phyloP scores from a whole-genome alignment of 2,329 filamentous ascomycete species.

The Xylariaceae sp. region DNA sequence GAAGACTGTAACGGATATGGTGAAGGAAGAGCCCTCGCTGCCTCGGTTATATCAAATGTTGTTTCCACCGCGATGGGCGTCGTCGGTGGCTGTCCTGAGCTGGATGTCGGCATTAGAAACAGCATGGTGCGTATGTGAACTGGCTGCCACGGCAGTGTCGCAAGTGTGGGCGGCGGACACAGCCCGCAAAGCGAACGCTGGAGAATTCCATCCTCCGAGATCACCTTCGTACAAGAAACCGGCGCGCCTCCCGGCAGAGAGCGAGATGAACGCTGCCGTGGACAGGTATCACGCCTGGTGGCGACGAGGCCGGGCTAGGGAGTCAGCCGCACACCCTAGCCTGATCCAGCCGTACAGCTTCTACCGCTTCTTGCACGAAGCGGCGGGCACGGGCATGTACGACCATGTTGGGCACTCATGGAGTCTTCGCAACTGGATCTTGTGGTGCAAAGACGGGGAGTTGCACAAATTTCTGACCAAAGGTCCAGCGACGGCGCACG shows the following conservation, averaged over 20 bases:
- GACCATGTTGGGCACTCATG: constrained; percentile 26
- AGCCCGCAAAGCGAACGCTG: neutral
- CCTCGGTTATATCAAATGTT: constrained; percentile 24
- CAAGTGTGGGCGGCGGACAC: constrained; percentile 23
- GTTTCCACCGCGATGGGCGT: constrained; percentile 23
- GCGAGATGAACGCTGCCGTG: constrained; percentile 26
- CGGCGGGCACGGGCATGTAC: constrained; percentile 28
- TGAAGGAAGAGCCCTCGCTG: constrained; percentile 10
- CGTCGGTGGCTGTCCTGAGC: constrained; percentile 22
- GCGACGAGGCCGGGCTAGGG: constrained; percentile 21
- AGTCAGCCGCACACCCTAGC: constrained; percentile 21
- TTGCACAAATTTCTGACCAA: constrained; percentile 25
- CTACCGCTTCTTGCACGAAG: constrained; percentile 26
- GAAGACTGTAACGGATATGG: neutral
- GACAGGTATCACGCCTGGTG: constrained; percentile 29
- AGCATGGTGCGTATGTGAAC: constrained; percentile 22
- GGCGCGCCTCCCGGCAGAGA: constrained; percentile 19
- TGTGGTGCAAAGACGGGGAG: constrained; percentile 26
- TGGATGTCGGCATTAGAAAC: constrained; percentile 21
- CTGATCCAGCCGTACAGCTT: constrained; percentile 22
- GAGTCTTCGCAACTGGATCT: constrained; percentile 19
- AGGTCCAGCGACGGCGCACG: constrained; percentile 25
- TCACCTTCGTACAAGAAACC: constrained; percentile 3
- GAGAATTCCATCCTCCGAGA: neutral
- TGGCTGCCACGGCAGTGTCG: constrained; percentile 40